Evolutionary conservation across 2,329 filamentous ascomycete species (phyloP), one percentile per base, ranked within the genome.

Genomic region (Aureobasidium sp.): DNA sequence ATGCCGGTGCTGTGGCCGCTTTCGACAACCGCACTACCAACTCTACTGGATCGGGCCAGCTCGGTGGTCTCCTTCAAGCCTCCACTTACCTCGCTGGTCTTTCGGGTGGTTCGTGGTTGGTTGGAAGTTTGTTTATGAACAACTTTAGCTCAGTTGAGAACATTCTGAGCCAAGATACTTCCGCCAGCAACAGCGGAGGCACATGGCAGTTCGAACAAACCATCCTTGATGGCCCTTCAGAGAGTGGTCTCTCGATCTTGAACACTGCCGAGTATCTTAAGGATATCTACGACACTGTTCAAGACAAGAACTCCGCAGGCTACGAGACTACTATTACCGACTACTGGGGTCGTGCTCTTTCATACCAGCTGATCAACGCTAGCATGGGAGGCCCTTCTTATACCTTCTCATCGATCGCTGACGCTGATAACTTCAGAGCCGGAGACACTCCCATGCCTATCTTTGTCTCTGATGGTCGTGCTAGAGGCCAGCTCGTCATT

Each of bases 301-400:
- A 78, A 0, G 77, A 72, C 4, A 94, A 93, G 75, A 69, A 71
- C 1, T 73, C 86, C 63, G 87, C 86, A 17, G 84, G 85, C 0
- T 92, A 81, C 70, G 77, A 86, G 50, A 84, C 83, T 3, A 88
- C 89, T 9, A 81, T 96, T 63, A 96, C 92, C 0, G 92, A 97
- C 76, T 91, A 91, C 73, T 96, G 92, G 79, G 90, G 89, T 32
- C 87, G 92, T 63, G 89, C 89, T 51, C 81, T 96, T n/a, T 87
- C 87, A 1, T 95, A 88, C 75, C 92, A 96, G 76, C 82, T 96
- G 52, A 83, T 96, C 71, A 89, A 93, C 71, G 88, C 84, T 6
- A 81, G 81, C 1, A 76, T 89, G 64, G 92, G 92, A 43, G 92
- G 90, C 0, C 84, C 87, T 20, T 80, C 79, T 15, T 92, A 88